These are phyloP conservation scores for Paracorniculantispora psalliotae DNA, from an alignment of 2,329 filamentous ascomycete genomes.

Conservation along the genomic window DNA sequence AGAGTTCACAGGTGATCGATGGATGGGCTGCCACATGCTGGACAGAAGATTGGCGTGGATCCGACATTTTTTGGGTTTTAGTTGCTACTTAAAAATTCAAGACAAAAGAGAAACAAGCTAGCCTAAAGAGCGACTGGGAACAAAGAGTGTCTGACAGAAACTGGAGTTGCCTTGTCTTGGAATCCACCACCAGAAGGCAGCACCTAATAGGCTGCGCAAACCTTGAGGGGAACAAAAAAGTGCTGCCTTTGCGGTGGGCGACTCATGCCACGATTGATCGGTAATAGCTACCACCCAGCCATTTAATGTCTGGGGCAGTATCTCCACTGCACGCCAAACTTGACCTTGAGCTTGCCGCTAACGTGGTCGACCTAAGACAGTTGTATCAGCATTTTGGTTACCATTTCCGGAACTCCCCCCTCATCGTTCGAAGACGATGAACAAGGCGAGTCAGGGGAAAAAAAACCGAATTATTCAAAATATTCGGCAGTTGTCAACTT, in stretches of 20 bases:
- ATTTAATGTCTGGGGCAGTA: constrained; percentile 12
- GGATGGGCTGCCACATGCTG: not conserved
- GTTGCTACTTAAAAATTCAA: not conserved
- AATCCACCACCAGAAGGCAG: not conserved
- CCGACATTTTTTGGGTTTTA: constrained; percentile 1
- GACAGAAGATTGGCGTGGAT: not conserved
- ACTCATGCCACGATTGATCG: not conserved
- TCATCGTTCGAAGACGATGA: too few relatives aligned
- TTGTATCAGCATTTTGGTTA: not conserved
- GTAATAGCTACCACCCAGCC: not conserved
- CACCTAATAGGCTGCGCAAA: not conserved
- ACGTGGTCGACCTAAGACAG: constrained; percentile 21
- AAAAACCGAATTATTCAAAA: too few relatives aligned
- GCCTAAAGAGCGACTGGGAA: not conserved
- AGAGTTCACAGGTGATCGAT: not conserved
- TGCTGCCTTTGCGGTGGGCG: not conserved
- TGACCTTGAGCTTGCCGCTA: constrained; percentile 23
- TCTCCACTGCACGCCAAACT: constrained; percentile 22
- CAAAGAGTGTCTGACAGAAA: not conserved
- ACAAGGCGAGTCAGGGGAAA: not conserved
- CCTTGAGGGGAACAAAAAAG: not conserved
- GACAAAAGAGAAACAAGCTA: not conserved
- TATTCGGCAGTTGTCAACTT: constrained; percentile 6
- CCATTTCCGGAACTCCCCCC: too few relatives aligned
- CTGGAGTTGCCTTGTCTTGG: not conserved